Conservation (phyloP, 768 basidiomycete genomes). For the Lyophyllum semitale region DNA sequence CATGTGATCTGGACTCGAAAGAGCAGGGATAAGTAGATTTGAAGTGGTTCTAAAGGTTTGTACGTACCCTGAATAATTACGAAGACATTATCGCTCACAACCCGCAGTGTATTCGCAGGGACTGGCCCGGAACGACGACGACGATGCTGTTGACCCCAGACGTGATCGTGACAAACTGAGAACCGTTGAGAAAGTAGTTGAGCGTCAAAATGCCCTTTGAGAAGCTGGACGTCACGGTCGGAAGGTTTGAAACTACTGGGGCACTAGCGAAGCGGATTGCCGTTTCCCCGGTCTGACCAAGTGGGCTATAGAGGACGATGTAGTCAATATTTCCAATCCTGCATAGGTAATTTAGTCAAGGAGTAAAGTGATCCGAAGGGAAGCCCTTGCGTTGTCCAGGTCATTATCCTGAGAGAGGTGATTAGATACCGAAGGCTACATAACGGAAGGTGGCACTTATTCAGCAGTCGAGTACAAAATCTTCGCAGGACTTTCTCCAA, state of each 20-base stretch:
- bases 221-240: conserved; percentile 33
- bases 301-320: conserved; percentile 42
- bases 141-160: conserved; percentile 27
- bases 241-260: conserved; percentile 29
- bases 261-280: conserved; percentile 34
- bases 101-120: conserved; percentile 32
- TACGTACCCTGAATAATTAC: conserved; percentile 36
- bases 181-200: conserved; percentile 35
- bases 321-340: conserved; percentile 45
- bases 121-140: conserved; percentile 41
- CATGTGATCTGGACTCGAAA: conserved; percentile 48
- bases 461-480: conserved; percentile 51
- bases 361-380: background rate
- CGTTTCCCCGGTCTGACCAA: conserved; percentile 46
- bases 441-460: conserved; percentile 26
- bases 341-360: background rate
- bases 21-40: background rate
- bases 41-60: background rate
- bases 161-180: conserved; percentile 35
- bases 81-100: conserved; percentile 43
- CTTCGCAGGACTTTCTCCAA: conserved; percentile 33
- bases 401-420: conserved; percentile 42
- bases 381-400: conserved; percentile 49
- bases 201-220: conserved; percentile 40
- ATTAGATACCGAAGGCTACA: background rate